Base-by-base conservation (phyloP, 208 protist genomes). In the Crithidia brevicula region DNA sequence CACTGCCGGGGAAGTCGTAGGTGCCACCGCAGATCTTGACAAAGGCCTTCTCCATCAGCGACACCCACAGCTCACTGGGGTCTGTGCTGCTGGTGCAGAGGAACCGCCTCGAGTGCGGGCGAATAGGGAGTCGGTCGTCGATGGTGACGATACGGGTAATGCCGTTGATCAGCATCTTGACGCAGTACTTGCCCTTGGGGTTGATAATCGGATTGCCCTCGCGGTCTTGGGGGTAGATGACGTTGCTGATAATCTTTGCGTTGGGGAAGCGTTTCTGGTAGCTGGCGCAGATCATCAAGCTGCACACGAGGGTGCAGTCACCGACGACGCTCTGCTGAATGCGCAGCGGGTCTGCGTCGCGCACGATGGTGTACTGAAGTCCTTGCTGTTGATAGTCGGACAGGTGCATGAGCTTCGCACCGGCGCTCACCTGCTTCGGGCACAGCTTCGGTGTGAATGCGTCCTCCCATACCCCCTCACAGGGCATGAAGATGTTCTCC, bases 121-220 rank as follows among this genome's bases (percentile, higher is more conserved):
- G 74, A 33, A 81, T 79, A 10, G 91, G 89, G 40, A 97, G 82
- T 18, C 88, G 80, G 64, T 97, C 93, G 71, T 97, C 93, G 22
- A 97, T 82, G 18, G 86, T 87, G 43, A 97, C 87, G 53, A 95
- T 81, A 23, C 93, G 86, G 18, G 88, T 93, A 25, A 90, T 89
- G 53, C 93, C 93, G 69, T 97, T 97, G 64, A 97, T 78, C n/a
- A 96, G 79, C 87, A 97, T 93, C 72, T 96, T 96, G 7, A 97
- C 83, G 67, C 81, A 88, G 68, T 97, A 96, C 69, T 93, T 93
- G 18, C 93, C 93, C 67, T 88, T 92, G 1, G 87, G 85, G 71
- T 91, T 96, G 18, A 94, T 42, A 11, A 97, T 74, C 13, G 91
- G 89, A 49, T 81, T 81, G 4, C 91, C 79, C 16, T 90, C 73